Evolutionary conservation across 2,329 filamentous ascomycete species (phyloP).

Genomic region (Ramichloridium luteum): DNA sequence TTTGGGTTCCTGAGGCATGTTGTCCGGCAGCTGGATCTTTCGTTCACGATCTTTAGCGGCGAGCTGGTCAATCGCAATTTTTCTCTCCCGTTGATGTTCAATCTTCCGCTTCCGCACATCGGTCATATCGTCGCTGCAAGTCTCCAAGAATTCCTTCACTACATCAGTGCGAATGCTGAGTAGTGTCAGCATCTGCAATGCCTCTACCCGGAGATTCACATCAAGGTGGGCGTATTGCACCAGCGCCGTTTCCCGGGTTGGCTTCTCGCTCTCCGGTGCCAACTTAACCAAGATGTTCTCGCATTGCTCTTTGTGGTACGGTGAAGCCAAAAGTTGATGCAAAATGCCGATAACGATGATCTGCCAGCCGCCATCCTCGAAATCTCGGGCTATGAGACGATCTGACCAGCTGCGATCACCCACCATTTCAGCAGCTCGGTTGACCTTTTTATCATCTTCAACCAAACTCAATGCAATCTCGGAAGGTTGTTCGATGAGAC

Average conservation of each 20-base stretch:
- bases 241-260: constrained; percentile 61
- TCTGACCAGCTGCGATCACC: constrained; percentile 73
- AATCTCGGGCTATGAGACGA: constrained; percentile 68
- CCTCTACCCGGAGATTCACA: constrained; percentile 68
- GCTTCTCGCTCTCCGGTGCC: constrained; percentile 64
- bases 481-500: constrained; percentile 58
- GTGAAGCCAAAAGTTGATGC: constrained; percentile 68
- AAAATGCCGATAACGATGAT: constrained; percentile 77
- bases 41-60: constrained; percentile 21
- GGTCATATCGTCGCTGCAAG: constrained; percentile 90
- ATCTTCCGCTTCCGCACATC: constrained; percentile 91
- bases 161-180: constrained; percentile 77
- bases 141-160: constrained; percentile 77
- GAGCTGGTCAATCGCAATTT: constrained; percentile 46
- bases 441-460: constrained; percentile 24
- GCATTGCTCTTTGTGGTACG: constrained; percentile 56
- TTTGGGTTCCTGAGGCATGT: constrained; percentile 47
- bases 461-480: constrained; percentile 31
- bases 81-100: constrained; percentile 70
- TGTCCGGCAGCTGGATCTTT: constrained; percentile 61
- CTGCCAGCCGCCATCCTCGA: constrained; percentile 82
- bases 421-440: constrained; percentile 67
- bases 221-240: constrained; percentile 64
- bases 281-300: constrained; percentile 69
- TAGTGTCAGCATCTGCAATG: constrained; percentile 75